Evolutionary conservation across 2,329 filamentous ascomycete species (phyloP).

Genomic region (Aspergillus sojae): DNA sequence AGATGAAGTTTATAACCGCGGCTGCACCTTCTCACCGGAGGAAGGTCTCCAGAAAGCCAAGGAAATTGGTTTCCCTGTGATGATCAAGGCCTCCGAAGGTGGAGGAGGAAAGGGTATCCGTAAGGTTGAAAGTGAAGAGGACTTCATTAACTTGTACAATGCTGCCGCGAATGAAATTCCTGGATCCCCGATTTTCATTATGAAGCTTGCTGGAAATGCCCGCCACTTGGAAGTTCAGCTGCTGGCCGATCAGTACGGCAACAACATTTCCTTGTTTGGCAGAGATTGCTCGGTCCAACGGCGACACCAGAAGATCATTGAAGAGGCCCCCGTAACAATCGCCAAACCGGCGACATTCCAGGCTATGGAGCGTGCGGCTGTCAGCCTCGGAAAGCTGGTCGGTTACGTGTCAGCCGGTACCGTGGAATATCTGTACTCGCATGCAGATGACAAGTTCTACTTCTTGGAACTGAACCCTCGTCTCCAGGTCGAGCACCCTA

Average conservation of each 20-base stretch:
- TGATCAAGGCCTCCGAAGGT: conserved; percentile 99
- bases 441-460: conserved; percentile 98
- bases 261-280: conserved; percentile 98
- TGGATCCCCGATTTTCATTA: conserved; percentile 99
- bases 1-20: conserved; percentile 82
- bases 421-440: conserved; percentile 98
- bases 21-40: conserved; percentile 85
- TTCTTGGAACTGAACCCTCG: conserved; percentile 98
- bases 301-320: conserved; percentile 99
- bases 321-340: conserved; percentile 97
- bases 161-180: conserved; percentile 96
- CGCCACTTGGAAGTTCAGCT: conserved; percentile 97
- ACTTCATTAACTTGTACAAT: conserved; percentile 87
- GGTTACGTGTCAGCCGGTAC: conserved; percentile 99
- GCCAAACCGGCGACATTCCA: conserved; percentile 87
- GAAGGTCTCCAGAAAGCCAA: conserved; percentile 85
- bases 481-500: conserved; percentile 99
- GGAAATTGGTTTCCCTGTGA: conserved; percentile 96
- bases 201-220: conserved; percentile 97
- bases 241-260: conserved; percentile 97
- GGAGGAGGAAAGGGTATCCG: conserved; percentile 99
- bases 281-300: conserved; percentile 98
- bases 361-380: conserved; percentile 94
- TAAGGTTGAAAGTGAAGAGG: conserved; percentile 83
- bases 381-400: conserved; percentile 88